Conservation (phyloP, 2,329 filamentous ascomycete species). For the Cladophialophora chaetospira region DNA sequence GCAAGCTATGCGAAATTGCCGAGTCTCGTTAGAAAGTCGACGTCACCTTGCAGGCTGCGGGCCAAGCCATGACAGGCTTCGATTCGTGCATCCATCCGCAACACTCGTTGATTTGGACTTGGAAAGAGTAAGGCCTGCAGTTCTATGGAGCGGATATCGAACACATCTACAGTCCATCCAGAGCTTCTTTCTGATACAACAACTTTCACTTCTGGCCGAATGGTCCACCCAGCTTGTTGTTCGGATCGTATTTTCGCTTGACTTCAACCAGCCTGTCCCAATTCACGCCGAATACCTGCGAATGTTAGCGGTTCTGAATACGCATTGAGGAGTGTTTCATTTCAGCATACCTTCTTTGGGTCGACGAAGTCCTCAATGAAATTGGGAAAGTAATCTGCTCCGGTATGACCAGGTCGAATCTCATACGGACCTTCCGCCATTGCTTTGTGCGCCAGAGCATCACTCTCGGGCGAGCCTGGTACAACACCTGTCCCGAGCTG, state of each 20-base stretch:
- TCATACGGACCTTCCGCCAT: slow-evolving; percentile 19
- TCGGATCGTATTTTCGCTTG: slow-evolving; percentile 16
- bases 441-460: slow-evolving; percentile 14
- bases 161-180: too few species aligned
- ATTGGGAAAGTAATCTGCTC: slow-evolving; percentile 20
- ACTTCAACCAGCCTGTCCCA: slow-evolving; percentile 8
- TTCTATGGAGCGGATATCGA: too few species aligned
- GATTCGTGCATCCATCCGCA: too few species aligned
- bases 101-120: too few species aligned
- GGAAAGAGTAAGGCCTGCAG: too few species aligned
- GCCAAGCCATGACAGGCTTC: too few species aligned
- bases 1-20: too few species aligned
- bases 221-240: slow-evolving; percentile 18
- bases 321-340: too few species aligned
- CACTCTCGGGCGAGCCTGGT: slow-evolving; percentile 11
- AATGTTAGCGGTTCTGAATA: too few species aligned
- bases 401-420: slow-evolving; percentile 15
- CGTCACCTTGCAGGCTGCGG: too few species aligned
- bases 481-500: slow-evolving; percentile 14
- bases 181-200: too few species aligned
- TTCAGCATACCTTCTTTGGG: slow-evolving; percentile 13
- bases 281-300: slow-evolving; percentile 19
- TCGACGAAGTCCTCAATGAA: slow-evolving; percentile 19
- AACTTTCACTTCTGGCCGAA: not conserved
- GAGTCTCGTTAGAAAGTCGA: too few species aligned